Evolutionary conservation across 78 protist genomes (phyloP), one percentile per base, ranked within the genome.

Genomic region (Salpingoeca rosetta): DNA sequence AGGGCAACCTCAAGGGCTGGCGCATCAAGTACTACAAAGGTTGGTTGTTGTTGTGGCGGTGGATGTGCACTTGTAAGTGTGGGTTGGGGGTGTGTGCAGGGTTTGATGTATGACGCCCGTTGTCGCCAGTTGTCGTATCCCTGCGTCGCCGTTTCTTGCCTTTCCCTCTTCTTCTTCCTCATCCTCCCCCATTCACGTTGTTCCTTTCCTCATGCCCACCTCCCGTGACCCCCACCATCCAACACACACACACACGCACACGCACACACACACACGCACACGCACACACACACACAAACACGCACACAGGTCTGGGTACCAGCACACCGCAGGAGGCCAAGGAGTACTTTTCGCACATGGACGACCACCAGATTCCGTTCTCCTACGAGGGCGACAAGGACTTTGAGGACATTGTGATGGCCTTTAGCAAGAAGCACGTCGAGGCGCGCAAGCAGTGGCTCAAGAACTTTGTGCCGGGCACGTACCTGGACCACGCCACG

Each of bases 261-360:
- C 57, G 10, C n/a, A 44, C 57, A 27, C n/a, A 27, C n/a, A 1
- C 37, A 2, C 26, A 1, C 10, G 26, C 57, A 12, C 76, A n/a
- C n/a, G n/a, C n/a, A n/a, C n/a, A n/a, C n/a, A n/a, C n/a, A n/a
- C n/a, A n/a, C n/a, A n/a, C n/a, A n/a, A n/a, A n/a, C n/a, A n/a
- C n/a, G n/a, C n/a, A n/a, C n/a, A n/a, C n/a, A n/a, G n/a, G 99
- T 57, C 91, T 98, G 84, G 99, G 99, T 42, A 97, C 99, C n/a
- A 87, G 89, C 80, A 82, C 92, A 7, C 45, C 94, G 42, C 27
- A 51, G 27, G 99, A 98, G 86, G 99, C 97, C 44, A 91, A 91
- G 86, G 97, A 94, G 84, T 98, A 98, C 82, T 98, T 98, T 44
- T 35, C 86, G 2, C 83, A 93, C 81, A 85, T 98, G 56, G 83